Evolutionary conservation across 2,329 filamentous ascomycete genomes (phyloP).

Genomic region (Endoconidiophora polonica): DNA sequence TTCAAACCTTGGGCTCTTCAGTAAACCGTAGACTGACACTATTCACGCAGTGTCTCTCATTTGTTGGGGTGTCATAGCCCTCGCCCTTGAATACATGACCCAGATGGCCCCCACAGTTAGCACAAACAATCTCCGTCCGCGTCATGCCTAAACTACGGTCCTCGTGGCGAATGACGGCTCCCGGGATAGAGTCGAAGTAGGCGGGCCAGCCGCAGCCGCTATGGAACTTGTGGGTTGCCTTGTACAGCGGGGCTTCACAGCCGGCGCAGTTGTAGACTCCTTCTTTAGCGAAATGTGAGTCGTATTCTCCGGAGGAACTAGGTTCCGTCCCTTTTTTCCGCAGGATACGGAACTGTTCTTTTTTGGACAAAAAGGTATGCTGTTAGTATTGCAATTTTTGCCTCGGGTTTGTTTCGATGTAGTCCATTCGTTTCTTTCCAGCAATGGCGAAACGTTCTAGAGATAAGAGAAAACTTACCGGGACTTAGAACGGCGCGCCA

Average conservation of each 20-base stretch:
- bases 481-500: slow-evolving; percentile 72
- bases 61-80: slow-evolving; percentile 66
- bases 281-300: slow-evolving; percentile 61
- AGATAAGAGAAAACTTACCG: slow-evolving; percentile 20
- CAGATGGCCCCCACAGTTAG: slow-evolving; percentile 83
- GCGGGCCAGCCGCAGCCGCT: slow-evolving; percentile 96
- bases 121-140: slow-evolving; percentile 84
- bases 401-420: too few species aligned
- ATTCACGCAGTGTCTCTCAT: slow-evolving; percentile 96
- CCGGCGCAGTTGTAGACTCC: slow-evolving; percentile 81
- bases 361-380: not conserved
- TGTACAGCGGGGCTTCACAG: slow-evolving; percentile 80
- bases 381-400: not conserved
- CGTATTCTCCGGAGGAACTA: slow-evolving; percentile 63
- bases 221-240: slow-evolving; percentile 85
- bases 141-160: slow-evolving; percentile 67
- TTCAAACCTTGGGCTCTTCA: not conserved
- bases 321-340: slow-evolving; percentile 83
- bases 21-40: slow-evolving; percentile 75
- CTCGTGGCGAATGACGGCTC: slow-evolving; percentile 67
- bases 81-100: slow-evolving; percentile 95
- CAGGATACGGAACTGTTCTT: slow-evolving; percentile 90
- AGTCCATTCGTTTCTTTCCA: too few species aligned
- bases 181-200: slow-evolving; percentile 89
- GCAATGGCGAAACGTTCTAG: too few species aligned